These are phyloP conservation scores for Vigna mungo DNA, from an alignment of 306 rosid species.

Conservation along the genomic window DNA sequence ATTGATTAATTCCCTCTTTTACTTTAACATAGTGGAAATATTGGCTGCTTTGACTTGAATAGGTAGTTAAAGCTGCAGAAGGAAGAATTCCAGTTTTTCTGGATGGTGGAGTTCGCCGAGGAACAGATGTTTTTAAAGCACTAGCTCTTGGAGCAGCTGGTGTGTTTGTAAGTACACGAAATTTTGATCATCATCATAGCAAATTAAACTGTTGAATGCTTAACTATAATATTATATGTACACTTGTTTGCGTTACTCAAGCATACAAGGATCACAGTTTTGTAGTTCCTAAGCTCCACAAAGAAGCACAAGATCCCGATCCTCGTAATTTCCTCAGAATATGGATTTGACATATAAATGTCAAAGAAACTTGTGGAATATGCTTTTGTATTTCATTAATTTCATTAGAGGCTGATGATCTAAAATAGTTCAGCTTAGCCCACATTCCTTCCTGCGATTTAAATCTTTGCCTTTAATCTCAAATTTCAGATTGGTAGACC, in stretches of 20 bases:
- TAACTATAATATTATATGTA: not conserved
- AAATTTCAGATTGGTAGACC: conserved; percentile 87
- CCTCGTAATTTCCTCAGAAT: not conserved
- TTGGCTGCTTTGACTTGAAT: conserved; percentile 19
- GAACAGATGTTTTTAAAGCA: conserved; percentile 97
- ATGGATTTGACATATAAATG: not conserved
- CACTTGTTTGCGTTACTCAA: conserved; percentile 5
- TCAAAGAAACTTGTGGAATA: conserved; percentile 8
- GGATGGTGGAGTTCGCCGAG: conserved; percentile 92
- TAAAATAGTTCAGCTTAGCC: too few relatives aligned
- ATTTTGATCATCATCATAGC: conserved; percentile 9
- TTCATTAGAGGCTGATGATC: too few relatives aligned
- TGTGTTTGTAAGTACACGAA: conserved; percentile 69
- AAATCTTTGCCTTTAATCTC: not conserved
- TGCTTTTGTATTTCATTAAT: not conserved
- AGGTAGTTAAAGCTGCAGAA: conserved; percentile 89
- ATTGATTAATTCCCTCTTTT: conserved; percentile 1
- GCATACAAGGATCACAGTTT: conserved; percentile 3
- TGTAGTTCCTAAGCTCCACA: not conserved
- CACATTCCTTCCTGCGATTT: too few relatives aligned
- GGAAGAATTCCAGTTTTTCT: conserved; percentile 87
- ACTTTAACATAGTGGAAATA: conserved; percentile 6
- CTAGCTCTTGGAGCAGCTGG: conserved; percentile 96
- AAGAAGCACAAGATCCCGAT: conserved; percentile 7
- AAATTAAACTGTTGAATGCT: conserved; percentile 14